Evolutionary conservation across 2,329 filamentous ascomycete genomes (phyloP), one percentile per base, ranked within the genome.

Genomic region (Periconia digitata): DNA sequence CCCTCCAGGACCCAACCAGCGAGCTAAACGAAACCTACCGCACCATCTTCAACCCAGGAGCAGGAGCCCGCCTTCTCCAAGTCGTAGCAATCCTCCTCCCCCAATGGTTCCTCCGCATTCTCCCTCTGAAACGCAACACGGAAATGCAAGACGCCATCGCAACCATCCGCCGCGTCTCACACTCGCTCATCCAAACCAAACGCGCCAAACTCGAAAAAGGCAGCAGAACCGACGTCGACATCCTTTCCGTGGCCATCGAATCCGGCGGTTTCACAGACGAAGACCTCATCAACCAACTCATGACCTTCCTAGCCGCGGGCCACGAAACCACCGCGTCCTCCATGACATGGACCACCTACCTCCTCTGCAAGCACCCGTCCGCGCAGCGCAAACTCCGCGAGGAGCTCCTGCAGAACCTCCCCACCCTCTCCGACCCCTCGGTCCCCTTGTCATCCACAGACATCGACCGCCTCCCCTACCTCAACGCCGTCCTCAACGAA

Each of bases 201-300:
- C 85, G 86, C 60, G 76, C 72, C 5, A 76, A 77, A 40, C 62
- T 85, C 18, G 70, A 74, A 46, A 72, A 74, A 24, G 71, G 71
- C 36, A 67, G 67, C 24, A 70, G 60, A 15, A 72, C 72, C 1
- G 84, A 85, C 39, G 70, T 82, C 7, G 90, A 95, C 67, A 94
- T 96, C 49, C 76, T 95, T 27, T 90, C 86, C 1, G 87, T 92
- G 0, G 90, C 90, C 15, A 76, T 95, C 40, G 81, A 86, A 64
- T 90, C 85, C 34, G 88, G 87, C 40, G 83, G 78, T 6, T 94
- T 95, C 71, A 81, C 74, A 12, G 89, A 94, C 53, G 87, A 90
- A 41, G 84, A 90, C 51, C 81, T 95, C n/a, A 82, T 90, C 29
- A 87, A 94, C 67, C 90, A 95, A 72, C 81, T 94, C 66, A 94